These are phyloP conservation scores for Trypanosoma cruzi DNA, from an alignment of 208 protist species.

Conservation along the genomic window DNA sequence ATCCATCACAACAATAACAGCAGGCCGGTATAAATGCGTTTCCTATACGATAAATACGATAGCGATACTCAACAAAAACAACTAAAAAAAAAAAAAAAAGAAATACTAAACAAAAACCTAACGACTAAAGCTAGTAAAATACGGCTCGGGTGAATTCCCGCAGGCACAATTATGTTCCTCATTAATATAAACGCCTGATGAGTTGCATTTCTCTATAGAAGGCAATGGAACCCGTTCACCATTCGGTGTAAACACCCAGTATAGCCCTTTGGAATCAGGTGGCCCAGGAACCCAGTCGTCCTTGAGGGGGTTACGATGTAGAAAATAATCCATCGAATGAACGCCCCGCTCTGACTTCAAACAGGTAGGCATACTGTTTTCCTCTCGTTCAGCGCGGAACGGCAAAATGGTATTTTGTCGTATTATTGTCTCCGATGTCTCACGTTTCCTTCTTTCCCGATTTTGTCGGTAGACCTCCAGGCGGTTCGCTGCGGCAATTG, in stretches of 20 bases:
- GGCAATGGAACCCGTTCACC: constrained; percentile 21
- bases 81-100: too few species aligned
- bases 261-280: constrained; percentile 13
- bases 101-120: neutral
- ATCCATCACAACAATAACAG: too few species aligned
- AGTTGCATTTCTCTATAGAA: constrained; percentile 2
- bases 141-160: constrained; percentile 11
- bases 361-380: neutral
- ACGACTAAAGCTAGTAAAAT: constrained; percentile 5
- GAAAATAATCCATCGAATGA: neutral
- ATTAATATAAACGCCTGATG: neutral
- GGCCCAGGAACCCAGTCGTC: constrained; percentile 8
- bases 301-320: constrained; percentile 21
- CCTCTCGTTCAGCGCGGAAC: neutral
- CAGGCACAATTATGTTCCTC: constrained; percentile 8
- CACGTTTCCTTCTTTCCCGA: constrained; percentile 1
- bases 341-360: neutral
- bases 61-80: too few species aligned
- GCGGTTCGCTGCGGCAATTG: neutral
- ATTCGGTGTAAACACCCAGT: constrained; percentile 18
- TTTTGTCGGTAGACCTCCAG: constrained; percentile 1
- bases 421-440: neutral
- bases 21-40: too few species aligned
- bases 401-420: neutral
- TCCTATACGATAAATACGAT: too few species aligned